Conservation (phyloP, 2,329 filamentous ascomycete species). For the Zopfia rhizophila region DNA sequence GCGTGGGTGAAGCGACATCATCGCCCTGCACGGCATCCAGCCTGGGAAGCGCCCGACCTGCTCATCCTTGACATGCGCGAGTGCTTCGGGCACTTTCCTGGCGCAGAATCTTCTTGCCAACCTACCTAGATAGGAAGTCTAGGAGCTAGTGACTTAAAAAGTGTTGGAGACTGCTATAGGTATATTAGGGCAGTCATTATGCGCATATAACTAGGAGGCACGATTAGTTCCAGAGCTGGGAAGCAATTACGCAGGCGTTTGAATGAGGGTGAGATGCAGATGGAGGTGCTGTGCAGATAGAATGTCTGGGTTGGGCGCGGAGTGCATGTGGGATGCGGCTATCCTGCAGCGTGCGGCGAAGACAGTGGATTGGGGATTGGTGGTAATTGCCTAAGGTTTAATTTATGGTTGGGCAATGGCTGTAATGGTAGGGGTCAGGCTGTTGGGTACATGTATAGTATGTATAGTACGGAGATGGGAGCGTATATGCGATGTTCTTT, state of each 20-base stretch:
- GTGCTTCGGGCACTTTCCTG: conserved; percentile 42
- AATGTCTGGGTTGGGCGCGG: conserved; percentile 14
- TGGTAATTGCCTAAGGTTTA: conserved; percentile 16
- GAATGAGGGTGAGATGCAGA: no score
- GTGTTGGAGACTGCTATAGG: conserved; percentile 46
- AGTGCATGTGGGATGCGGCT: conserved; percentile 10
- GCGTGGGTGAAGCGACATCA: conserved; percentile 51
- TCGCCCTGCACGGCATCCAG: conserved; percentile 44
- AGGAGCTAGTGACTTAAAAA: conserved; percentile 28
- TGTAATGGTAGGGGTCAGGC: conserved; percentile 20
- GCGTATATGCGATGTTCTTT: conserved; percentile 21
- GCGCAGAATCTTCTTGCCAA: conserved; percentile 7
- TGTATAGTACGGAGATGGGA: conserved; percentile 3
- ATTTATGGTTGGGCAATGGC: conserved; percentile 34
- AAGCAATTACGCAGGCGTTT: no score
- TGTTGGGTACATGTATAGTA: conserved; percentile 30
- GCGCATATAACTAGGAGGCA: conserved; percentile 30
- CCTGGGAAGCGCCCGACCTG: conserved; percentile 54
- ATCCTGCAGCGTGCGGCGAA: not conserved
- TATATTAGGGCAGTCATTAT: conserved; percentile 39
- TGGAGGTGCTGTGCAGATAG: conserved; percentile 3
- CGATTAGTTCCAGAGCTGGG: conserved; percentile 20
- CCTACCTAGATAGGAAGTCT: conserved; percentile 1
- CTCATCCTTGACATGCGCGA: conserved; percentile 56
- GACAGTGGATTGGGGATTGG: not conserved